Evolutionary conservation across 2,329 filamentous ascomycete genomes (phyloP).

Genomic region (Colletotrichum siamense): DNA sequence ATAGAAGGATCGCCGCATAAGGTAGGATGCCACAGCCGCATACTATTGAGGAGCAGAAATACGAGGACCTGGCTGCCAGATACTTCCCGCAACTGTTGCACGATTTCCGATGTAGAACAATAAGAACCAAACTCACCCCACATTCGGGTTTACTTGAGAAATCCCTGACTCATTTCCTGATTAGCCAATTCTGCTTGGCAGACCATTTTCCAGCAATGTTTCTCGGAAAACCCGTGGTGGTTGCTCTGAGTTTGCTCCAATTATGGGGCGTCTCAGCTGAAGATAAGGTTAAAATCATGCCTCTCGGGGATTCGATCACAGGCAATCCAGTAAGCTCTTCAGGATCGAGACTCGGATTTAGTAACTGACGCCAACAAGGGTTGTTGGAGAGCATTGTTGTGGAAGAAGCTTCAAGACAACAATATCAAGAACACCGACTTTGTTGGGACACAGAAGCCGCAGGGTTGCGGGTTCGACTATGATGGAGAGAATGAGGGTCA

Average conservation of each 20-base stretch:
- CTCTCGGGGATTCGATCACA: slow-evolving; percentile 31
- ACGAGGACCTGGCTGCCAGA: background rate
- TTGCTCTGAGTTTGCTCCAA: background rate
- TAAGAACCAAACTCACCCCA: background rate
- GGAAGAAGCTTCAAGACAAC: slow-evolving; percentile 32
- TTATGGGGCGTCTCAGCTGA: background rate
- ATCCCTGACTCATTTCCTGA: background rate
- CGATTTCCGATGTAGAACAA: background rate
- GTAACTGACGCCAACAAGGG: slow-evolving; percentile 13
- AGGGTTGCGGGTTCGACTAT: slow-evolving; percentile 40
- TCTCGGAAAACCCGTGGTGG: background rate
- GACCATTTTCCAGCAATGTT: background rate
- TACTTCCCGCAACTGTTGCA: background rate
- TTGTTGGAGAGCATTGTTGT: slow-evolving; percentile 39
- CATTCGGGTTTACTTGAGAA: background rate
- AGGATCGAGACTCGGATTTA: background rate
- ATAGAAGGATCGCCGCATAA: background rate
- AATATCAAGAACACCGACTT: slow-evolving; percentile 37
- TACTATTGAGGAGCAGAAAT: background rate
- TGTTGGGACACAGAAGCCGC: slow-evolving; percentile 36
- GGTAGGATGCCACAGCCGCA: background rate
- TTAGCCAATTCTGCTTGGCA: background rate
- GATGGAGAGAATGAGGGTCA: slow-evolving; percentile 52
- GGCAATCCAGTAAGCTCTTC: slow-evolving; percentile 24
- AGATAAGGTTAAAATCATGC: slow-evolving; percentile 24